A percentile compares a stretch with the other conserved stretches of the same genome.
Conservation (phyloP, 805 yeast species). For the Yarrowia sp. region DNA sequence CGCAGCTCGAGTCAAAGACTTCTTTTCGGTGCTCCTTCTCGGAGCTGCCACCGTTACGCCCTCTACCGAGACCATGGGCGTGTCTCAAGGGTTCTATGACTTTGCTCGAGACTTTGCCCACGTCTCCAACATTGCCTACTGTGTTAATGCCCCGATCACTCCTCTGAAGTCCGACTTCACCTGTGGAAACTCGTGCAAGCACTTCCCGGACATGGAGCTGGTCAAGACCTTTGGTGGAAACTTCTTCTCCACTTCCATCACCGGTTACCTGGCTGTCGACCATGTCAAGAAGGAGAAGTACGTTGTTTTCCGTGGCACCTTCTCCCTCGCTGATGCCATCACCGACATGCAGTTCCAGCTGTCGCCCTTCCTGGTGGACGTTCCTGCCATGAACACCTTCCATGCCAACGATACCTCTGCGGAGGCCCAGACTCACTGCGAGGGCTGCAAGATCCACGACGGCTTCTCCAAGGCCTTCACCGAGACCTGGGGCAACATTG, state of each 20-base stretch:
- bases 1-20: background rate
- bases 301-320: constrained; percentile 4
- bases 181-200: background rate
- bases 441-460: constrained; percentile 6
- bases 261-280: background rate
- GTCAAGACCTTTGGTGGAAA: constrained; percentile 1
- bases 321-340: background rate
- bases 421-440: background rate
- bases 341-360: constrained; percentile 1
- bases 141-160: background rate
- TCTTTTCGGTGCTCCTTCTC: background rate
- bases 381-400: background rate
- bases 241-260: background rate
- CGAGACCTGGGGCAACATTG: constrained; percentile 6
- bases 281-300: constrained; percentile 17
- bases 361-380: background rate
- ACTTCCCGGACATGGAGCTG: background rate
- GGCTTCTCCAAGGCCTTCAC: background rate
- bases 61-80: background rate
- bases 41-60: background rate
- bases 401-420: background rate
- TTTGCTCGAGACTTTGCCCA: background rate
- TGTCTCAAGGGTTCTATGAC: background rate
- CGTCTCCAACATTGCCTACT: constrained; percentile 21
- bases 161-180: background rate